These are phyloP conservation scores for Ophiosphaerella herpotricha DNA, from an alignment of 2,329 filamentous ascomycete species.

Conservation along the genomic window DNA sequence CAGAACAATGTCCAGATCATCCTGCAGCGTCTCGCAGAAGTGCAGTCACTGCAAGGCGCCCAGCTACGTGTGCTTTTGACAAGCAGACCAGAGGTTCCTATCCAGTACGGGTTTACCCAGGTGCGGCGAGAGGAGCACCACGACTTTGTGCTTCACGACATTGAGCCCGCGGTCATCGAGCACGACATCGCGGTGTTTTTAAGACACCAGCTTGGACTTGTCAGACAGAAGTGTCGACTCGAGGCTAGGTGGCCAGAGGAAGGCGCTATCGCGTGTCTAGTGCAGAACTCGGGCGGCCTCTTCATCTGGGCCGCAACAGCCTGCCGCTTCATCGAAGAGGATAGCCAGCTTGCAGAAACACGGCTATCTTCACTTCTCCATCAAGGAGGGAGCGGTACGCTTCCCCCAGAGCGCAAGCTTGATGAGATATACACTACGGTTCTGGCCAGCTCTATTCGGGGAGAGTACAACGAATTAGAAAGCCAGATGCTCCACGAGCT, in stretches of 20 bases:
- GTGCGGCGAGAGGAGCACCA: conserved; percentile 6
- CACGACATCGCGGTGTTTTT: conserved; percentile 20
- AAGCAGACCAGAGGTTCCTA: conserved; percentile 18
- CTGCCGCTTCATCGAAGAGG: conserved; percentile 1
- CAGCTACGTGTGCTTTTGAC: too few relatives aligned
- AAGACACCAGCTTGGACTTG: conserved; percentile 5
- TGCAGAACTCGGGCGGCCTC: neutral
- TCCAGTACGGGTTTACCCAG: conserved; percentile 14
- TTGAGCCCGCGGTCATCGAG: conserved; percentile 14
- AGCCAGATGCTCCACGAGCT: neutral
- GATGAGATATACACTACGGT: conserved; percentile 14
- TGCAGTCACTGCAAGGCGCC: too few relatives aligned
- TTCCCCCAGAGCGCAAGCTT: conserved; percentile 3
- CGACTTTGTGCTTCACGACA: conserved; percentile 20
- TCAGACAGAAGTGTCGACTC: neutral
- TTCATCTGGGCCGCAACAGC: conserved; percentile 1
- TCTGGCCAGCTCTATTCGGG: conserved; percentile 3
- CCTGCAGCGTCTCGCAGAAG: conserved; percentile 11
- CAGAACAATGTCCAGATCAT: conserved; percentile 14
- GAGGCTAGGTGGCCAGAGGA: neutral
- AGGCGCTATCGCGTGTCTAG: neutral
- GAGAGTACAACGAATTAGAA: conserved; percentile 3
- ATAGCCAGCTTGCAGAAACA: neutral
- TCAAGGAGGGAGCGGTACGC: neutral
- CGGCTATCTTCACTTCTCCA: neutral